Percentiles rank a stretch among this genome's conserved stretches.
Evolutionary conservation across 192 early-diverging fungal genomes (phyloP).

Genomic region (Coemansia sp.): DNA sequence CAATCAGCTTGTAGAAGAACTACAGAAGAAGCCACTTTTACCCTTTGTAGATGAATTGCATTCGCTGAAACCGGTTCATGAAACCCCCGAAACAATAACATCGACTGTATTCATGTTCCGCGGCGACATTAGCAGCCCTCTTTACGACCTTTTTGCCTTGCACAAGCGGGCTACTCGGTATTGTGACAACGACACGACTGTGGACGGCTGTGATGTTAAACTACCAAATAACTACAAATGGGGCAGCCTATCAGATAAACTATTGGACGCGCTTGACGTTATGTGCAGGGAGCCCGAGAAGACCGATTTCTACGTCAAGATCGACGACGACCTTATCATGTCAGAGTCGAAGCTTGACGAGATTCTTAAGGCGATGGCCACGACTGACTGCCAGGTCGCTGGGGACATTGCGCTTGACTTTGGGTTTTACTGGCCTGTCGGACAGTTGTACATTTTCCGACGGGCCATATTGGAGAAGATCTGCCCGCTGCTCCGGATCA

Average conservation of each 20-base stretch:
- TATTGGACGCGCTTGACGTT: background rate
- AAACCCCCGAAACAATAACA: background rate
- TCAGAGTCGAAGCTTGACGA: constrained; percentile 9
- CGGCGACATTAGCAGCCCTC: constrained; percentile 5
- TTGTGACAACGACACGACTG: constrained; percentile 5
- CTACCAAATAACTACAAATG: constrained; percentile 2
- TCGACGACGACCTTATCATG: constrained; percentile 10
- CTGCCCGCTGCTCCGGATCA: background rate
- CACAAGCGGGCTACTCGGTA: constrained; percentile 4
- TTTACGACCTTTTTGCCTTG: constrained; percentile 1
- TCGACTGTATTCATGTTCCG: constrained; percentile 10
- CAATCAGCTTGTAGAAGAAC: background rate
- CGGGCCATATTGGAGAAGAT: background rate
- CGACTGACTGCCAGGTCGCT: constrained; percentile 7
- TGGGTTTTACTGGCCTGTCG: constrained; percentile 2
- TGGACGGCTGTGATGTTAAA: constrained; percentile 8
- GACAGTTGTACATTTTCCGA: constrained; percentile 7
- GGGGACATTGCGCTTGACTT: constrained; percentile 5
- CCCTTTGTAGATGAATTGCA: background rate
- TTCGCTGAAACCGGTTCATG: background rate
- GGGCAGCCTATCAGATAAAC: background rate
- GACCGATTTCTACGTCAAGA: constrained; percentile 12
- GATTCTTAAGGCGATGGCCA: background rate
- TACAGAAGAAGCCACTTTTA: background rate
- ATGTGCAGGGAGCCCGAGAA: constrained; percentile 1